Evolutionary conservation across 192 early-diverging fungal species (phyloP).

Genomic region (Umbelopsis vinacea): DNA sequence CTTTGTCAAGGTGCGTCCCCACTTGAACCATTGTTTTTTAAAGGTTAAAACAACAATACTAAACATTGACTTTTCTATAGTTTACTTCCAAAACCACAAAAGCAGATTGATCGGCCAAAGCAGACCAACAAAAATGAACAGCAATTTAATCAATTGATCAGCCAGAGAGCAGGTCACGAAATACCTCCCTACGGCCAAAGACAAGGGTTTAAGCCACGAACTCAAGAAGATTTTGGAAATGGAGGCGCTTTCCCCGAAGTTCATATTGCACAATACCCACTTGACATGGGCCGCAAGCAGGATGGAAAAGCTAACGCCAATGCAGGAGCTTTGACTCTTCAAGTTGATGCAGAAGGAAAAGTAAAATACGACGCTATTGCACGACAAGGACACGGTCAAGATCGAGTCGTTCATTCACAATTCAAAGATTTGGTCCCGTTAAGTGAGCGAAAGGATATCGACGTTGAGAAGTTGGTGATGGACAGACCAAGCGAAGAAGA

Average conservation of each 20-base stretch:
- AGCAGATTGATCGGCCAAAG: conserved; percentile 25
- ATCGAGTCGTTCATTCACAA: conserved; percentile 80
- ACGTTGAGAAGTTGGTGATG: conserved; percentile 68
- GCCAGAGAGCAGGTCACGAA: conserved; percentile 23
- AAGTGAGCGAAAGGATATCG: conserved; percentile 67
- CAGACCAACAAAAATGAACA: conserved; percentile 35
- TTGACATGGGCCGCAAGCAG: conserved; percentile 90
- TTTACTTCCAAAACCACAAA: conserved; percentile 47
- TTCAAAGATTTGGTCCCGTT: conserved; percentile 82
- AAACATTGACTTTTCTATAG: conserved; percentile 6
- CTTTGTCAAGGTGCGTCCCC: conserved; percentile 12
- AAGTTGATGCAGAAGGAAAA: conserved; percentile 90
- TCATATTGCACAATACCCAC: conserved; percentile 88
- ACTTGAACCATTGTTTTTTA: neutral
- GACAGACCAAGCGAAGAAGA: conserved; percentile 80
- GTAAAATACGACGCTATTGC: conserved; percentile 90
- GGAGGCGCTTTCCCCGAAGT: conserved; percentile 98
- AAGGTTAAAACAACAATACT: neutral
- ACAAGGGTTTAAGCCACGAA: conserved; percentile 77
- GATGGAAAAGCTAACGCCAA: conserved; percentile 40
- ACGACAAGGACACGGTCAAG: conserved; percentile 71
- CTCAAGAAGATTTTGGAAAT: conserved; percentile 88
- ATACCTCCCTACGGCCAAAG: conserved; percentile 84
- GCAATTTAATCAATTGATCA: conserved; percentile 38
- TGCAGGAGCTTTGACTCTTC: conserved; percentile 76